Conservation (phyloP, 2,329 filamentous ascomycete species). For the Penicillium decumbens region DNA sequence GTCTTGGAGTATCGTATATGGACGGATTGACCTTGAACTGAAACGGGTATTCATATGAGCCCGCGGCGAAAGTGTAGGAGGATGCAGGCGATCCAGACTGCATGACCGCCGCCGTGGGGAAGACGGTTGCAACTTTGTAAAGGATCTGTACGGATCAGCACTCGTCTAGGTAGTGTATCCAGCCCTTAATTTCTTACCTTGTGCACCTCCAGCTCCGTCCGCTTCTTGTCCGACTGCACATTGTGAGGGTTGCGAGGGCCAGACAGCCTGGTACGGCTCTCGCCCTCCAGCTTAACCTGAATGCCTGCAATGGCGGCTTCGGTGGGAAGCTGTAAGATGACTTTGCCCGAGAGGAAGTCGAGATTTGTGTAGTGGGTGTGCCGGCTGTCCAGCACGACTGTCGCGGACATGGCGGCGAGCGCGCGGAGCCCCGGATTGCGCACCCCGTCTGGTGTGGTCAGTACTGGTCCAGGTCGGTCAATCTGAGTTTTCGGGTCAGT, state of each 20-base stretch:
- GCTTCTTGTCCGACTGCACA: conserved; percentile 45
- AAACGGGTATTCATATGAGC: conserved; percentile 48
- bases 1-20: background rate
- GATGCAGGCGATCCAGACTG: conserved; percentile 33
- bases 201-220: conserved; percentile 47
- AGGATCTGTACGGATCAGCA: conserved; percentile 36
- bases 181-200: conserved; percentile 36
- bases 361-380: conserved; percentile 48
- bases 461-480: background rate
- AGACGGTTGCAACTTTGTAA: conserved; percentile 46
- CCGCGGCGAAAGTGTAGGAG: conserved; percentile 44
- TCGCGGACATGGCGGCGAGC: conserved; percentile 42
- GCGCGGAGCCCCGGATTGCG: conserved; percentile 11
- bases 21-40: conserved; percentile 42
- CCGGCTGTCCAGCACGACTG: conserved; percentile 42
- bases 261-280: conserved; percentile 45
- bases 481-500: background rate
- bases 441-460: background rate
- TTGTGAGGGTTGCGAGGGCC: conserved; percentile 38
- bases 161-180: background rate
- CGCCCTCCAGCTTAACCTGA: conserved; percentile 48
- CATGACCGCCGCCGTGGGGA: conserved; percentile 43
- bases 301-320: conserved; percentile 45
- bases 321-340: conserved; percentile 40
- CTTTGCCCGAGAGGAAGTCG: conserved; percentile 45